These are phyloP conservation scores for Phytophthora gonapodyides DNA, from an alignment of 352 stramenopile species.

Conservation along the genomic window DNA sequence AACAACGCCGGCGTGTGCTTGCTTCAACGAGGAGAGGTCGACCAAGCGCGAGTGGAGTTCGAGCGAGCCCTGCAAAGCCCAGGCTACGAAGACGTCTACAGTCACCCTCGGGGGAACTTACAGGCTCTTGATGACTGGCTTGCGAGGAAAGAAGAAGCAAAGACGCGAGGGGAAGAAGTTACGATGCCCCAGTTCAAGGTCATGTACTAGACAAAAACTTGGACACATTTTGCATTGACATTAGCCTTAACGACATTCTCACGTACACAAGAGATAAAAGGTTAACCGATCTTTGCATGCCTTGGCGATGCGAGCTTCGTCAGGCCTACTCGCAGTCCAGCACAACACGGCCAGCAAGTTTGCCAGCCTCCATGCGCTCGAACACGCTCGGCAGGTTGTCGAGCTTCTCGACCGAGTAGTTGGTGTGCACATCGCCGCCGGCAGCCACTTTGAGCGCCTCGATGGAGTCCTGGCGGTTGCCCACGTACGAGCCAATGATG, in stretches of 20 bases:
- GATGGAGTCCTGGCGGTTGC: constrained; percentile 56
- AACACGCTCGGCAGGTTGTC: constrained; percentile 39
- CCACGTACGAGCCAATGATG: constrained; percentile 59
- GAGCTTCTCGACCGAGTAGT: constrained; percentile 36
- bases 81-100: constrained; percentile 26
- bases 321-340: constrained; percentile 39
- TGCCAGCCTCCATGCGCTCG: constrained; percentile 38
- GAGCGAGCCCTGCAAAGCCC: constrained; percentile 21
- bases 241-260: too few relatives aligned
- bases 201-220: constrained; percentile 26
- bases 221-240: too few relatives aligned
- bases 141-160: constrained; percentile 9
- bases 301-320: too few relatives aligned
- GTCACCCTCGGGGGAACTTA: constrained; percentile 16
- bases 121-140: constrained; percentile 18
- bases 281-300: too few relatives aligned
- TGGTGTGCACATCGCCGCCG: constrained; percentile 41
- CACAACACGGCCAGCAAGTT: constrained; percentile 41
- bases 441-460: constrained; percentile 54
- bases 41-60: constrained; percentile 28
- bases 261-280: too few relatives aligned
- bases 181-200: constrained; percentile 17
- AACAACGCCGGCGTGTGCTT: constrained; percentile 44
- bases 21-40: constrained; percentile 10
- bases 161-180: constrained; percentile 14